Evolutionary conservation across 805 yeast genomes (phyloP), one percentile per base, ranked within the genome.

Genomic region (Lachancea quebecensis): DNA sequence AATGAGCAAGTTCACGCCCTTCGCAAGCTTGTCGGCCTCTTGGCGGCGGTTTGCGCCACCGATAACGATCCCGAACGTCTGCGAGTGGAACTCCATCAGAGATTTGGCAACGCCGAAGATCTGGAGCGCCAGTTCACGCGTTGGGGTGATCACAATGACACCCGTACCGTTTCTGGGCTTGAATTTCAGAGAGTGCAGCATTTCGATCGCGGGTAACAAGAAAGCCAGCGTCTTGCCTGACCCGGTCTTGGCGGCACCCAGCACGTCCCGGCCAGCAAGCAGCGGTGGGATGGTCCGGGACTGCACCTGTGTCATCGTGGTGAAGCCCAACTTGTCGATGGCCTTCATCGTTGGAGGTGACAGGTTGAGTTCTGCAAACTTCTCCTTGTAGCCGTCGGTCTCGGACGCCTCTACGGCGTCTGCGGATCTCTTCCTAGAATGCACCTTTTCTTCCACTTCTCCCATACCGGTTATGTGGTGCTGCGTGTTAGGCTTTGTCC

Each of bases 181-280:
- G 73, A 90, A 93, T 64, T 85, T 88, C 58, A 93, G 75, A 14
- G 95, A 81, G 62, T 90, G 85, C 45, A 93, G 74, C 70, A 89
- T 71, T 69, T 93, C 99, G 52, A 93, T 83, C 29, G 99, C 99
- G 11, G 99, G 99, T 49, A 93, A 77, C 59, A 93, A 72, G 57
- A 93, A 93, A 9, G 99, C 98, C 50, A 95, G 71, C 0, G 99
- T 93, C 71, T 93, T 93, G 64, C 99, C 99, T 1, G 97, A 89
- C 44, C 99, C 99, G 2, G 99, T 93, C 70, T 90, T 91, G 46
- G 99, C 99, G n/a, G 99, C 99, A 54, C 99, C 99, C 44, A 93
- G 74, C 16, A 95, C 98, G 68, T 93, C 99, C 56, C 91, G 79
- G 37, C 99, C 99, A 1, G 98, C 97, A 51, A 95, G 69, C 50